These are phyloP conservation scores for Patellifolia procumbens DNA, from an alignment of 179 eudicot species.

Conservation along the genomic window DNA sequence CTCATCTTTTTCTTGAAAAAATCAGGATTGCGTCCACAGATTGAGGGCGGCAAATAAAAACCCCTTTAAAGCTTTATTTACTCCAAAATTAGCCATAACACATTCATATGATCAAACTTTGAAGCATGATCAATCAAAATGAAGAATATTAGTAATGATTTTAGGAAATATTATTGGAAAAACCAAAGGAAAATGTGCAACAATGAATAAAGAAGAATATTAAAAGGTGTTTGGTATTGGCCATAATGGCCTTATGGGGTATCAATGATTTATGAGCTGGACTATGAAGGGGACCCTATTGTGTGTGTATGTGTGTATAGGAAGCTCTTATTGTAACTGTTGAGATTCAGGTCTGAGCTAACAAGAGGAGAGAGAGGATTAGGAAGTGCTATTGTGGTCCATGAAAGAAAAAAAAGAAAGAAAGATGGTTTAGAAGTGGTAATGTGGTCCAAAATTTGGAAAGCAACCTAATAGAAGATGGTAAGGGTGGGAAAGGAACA, in stretches of 20 bases:
- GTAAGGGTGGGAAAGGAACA: conserved; percentile 22
- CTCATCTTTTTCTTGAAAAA: too few relatives aligned
- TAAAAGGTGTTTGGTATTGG: conserved; percentile 23
- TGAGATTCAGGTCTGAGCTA: conserved; percentile 23
- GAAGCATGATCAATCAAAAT: background rate
- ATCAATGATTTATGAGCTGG: conserved; percentile 26
- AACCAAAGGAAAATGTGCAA: background rate
- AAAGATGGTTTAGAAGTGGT: conserved; percentile 22
- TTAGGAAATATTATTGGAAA: background rate
- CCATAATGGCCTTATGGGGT: conserved; percentile 12
- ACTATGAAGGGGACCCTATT: conserved; percentile 20
- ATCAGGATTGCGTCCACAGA: too few relatives aligned
- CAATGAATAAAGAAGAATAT: background rate
- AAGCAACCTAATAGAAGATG: conserved; percentile 20
- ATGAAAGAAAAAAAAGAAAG: conserved; percentile 6
- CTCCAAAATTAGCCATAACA: too few relatives aligned
- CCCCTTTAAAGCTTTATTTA: too few relatives aligned
- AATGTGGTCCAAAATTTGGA: conserved; percentile 43
- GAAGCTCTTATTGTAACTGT: conserved; percentile 21
- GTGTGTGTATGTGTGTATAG: conserved; percentile 8
- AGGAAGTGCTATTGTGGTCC: conserved; percentile 44
- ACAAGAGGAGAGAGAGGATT: conserved; percentile 9
- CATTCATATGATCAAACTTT: background rate
- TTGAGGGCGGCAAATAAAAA: too few relatives aligned
- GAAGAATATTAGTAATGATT: too few relatives aligned